Base-by-base conservation (phyloP, 306 rosid genomes). In the Hippophae gyantsensis region DNA sequence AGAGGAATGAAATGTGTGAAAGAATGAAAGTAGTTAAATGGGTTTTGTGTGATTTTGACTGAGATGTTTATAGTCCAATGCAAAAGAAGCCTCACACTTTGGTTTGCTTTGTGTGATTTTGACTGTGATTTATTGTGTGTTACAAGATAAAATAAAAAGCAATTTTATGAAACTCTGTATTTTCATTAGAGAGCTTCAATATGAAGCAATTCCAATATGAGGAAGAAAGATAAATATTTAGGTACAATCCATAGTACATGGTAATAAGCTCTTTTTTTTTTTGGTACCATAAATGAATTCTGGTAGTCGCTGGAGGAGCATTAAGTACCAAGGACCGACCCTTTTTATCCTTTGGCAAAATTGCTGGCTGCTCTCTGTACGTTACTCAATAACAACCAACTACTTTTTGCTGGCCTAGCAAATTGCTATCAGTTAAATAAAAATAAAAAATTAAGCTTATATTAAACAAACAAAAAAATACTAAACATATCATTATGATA, bases 281-380 rank as follows among this genome's bases (percentile, higher is more conserved):
- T 48, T 77, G 55, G 54, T 8, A 43, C 76, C 61, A 71, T 87
- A 75, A 85, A 87, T 85, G 76, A 48, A 51, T 69, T 54, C 67
- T 63, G 87, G 76, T 85, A 44, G 81, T 1, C 69, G 89, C 74
- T 71, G 90, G 84, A 3, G 85, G 61, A 54, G 66, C 73, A 83
- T 75, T 86, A 56, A 83, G 70, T 79, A 54, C 65, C 65, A 12
- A 52, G 61, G 72, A 78, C 85, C 78, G 73, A 81, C 76, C 77
- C 69, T 61, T 59, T 60, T 74, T 76, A 56, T 65, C 62, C 56
- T 41, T 13, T 10, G 47, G 48, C n/a, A 4, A 26, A 0, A 32
- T 26, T 50, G 57, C 52, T 44, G 38, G 38, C 38, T 32, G 38
- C 38, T 32, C 1, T 32, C 38, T 32, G 3, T 32, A 32, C 5